Evolutionary conservation across 768 basidiomycete genomes (phyloP).

Genomic region (Naganishia antarctica): DNA sequence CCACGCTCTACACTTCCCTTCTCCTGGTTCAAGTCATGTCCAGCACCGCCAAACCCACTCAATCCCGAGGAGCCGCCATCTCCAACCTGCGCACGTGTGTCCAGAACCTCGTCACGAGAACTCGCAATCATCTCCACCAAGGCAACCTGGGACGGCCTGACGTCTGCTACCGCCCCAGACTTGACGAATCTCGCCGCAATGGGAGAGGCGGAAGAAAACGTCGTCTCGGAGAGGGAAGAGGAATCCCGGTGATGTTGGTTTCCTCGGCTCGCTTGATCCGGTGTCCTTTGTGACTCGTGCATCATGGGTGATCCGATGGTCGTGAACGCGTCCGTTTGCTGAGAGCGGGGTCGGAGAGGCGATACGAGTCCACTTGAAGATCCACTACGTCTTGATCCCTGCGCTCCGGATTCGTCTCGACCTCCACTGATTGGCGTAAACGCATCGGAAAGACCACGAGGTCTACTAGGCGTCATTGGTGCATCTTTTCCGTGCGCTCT

Average conservation of each 20-base stretch:
- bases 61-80: background rate
- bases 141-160: background rate
- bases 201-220: background rate
- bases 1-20: too few species aligned
- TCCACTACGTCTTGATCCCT: background rate
- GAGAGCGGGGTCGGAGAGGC: background rate
- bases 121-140: slow-evolving; percentile 1
- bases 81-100: background rate
- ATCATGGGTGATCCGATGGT: too few species aligned
- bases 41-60: background rate
- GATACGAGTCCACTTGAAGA: background rate
- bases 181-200: too few species aligned
- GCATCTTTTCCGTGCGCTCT: too few species aligned
- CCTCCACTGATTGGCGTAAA: background rate
- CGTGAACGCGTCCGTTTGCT: too few species aligned
- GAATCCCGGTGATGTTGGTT: background rate
- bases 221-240: background rate
- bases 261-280: background rate
- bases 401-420: background rate
- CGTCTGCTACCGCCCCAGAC: background rate
- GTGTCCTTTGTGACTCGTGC: too few species aligned
- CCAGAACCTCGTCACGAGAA: background rate
- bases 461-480: too few species aligned
- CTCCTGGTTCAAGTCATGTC: too few species aligned
- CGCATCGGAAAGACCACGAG: background rate